A percentile compares a stretch with the other conserved stretches of the same genome.
phyloP scores from a whole-genome alignment of 1,284 basidiomycete species.

The Polyporus tsugae region DNA sequence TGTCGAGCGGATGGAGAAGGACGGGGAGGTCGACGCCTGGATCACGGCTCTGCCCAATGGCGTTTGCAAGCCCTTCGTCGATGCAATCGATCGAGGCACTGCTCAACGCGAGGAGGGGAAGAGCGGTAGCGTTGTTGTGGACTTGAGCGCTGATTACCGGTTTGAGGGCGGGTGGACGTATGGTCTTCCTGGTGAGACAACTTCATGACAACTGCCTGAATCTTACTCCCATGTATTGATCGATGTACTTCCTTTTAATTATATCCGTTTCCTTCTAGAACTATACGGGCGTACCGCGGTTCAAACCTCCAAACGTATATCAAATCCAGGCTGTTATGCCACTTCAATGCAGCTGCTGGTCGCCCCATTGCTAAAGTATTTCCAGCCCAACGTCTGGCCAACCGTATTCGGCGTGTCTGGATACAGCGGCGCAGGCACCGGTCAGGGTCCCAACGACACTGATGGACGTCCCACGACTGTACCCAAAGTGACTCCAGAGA shows the following conservation, averaged over 20 bases:
- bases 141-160: constrained; percentile 94
- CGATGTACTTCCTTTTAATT: constrained; percentile 39
- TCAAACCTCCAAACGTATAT: constrained; percentile 82
- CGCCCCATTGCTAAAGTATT: constrained; percentile 84
- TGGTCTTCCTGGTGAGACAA: constrained; percentile 95
- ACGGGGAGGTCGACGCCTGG: constrained; percentile 93
- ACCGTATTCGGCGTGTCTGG: constrained; percentile 95
- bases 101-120: constrained; percentile 59
- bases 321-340: constrained; percentile 98
- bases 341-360: constrained; percentile 93
- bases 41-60: constrained; percentile 99
- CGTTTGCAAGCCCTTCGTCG: constrained; percentile 96
- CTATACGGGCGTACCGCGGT: constrained; percentile 85
- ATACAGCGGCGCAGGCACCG: constrained; percentile 94
- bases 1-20: constrained; percentile 87
- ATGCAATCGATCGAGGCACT: constrained; percentile 86
- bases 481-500: constrained; percentile 86
- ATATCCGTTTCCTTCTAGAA: constrained; percentile 61
- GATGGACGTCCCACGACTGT: constrained; percentile 79
- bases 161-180: constrained; percentile 98
- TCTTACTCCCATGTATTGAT: constrained; percentile 37
- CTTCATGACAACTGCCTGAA: constrained; percentile 36
- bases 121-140: constrained; percentile 80
- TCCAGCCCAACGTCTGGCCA: constrained; percentile 74
- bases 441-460: constrained; percentile 68